Evolutionary conservation across 2,329 filamentous ascomycete species (phyloP).

Genomic region (Nannizziopsis arthrosporioides): DNA sequence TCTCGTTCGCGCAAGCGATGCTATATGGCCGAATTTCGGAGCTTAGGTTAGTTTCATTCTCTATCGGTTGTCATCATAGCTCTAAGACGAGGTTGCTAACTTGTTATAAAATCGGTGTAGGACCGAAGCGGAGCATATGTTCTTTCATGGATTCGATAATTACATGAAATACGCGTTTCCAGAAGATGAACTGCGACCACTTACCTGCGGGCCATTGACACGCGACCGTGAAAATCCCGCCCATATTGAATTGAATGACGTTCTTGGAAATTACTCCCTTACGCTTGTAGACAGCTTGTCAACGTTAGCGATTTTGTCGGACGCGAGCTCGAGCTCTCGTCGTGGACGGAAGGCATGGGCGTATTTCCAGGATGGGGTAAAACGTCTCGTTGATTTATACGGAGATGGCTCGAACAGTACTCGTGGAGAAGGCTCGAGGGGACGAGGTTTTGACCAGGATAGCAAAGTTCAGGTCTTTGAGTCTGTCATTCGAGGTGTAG

Average conservation of each 20-base stretch:
- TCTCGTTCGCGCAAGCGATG: conserved; percentile 27
- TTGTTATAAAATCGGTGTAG: conserved; percentile 17
- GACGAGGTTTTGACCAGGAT: conserved; percentile 80
- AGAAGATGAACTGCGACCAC: conserved; percentile 83
- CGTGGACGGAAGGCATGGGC: conserved; percentile 51
- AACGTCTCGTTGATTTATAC: conserved; percentile 66
- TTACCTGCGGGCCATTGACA: conserved; percentile 72
- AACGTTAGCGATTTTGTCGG: conserved; percentile 83
- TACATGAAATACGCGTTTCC: conserved; percentile 92
- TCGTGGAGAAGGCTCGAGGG: conserved; percentile 57
- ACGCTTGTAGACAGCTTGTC: conserved; percentile 92
- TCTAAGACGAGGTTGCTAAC: not conserved
- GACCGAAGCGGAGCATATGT: conserved; percentile 54
- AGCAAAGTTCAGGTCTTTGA: conserved; percentile 99
- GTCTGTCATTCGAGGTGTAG: conserved; percentile 76
- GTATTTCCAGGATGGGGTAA: conserved; percentile 71
- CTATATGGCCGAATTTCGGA: conserved; percentile 26
- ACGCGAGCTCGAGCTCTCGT: conserved; percentile 47
- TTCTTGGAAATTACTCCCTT: conserved; percentile 90
- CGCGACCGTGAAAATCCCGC: conserved; percentile 68
- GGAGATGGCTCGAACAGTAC: conserved; percentile 66
- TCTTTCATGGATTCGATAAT: conserved; percentile 92
- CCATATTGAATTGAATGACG: conserved; percentile 84
- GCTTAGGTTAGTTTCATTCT: conserved; percentile 22
- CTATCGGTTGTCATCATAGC: not conserved